Conservation (phyloP, 2,329 filamentous ascomycete species). For the Colletotrichum tofieldiae region DNA sequence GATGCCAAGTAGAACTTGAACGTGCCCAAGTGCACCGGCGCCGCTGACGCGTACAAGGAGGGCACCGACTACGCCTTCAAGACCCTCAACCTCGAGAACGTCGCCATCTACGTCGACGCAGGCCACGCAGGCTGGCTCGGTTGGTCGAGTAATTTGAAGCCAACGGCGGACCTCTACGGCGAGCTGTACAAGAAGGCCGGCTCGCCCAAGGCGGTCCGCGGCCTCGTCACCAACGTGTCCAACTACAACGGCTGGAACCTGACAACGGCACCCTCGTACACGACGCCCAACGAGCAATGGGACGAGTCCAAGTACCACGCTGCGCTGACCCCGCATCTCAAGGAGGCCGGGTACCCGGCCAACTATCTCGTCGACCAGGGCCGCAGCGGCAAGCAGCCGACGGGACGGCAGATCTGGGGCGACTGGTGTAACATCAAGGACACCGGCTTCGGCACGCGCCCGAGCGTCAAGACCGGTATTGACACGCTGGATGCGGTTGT, state of each 20-base stretch:
- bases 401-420: constrained; percentile 67
- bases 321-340: constrained; percentile 39
- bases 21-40: constrained; percentile 49
- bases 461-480: constrained; percentile 67
- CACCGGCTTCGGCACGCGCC: constrained; percentile 69
- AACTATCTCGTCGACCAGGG: constrained; percentile 44
- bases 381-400: constrained; percentile 60
- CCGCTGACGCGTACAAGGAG: constrained; percentile 50
- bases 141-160: constrained; percentile 51
- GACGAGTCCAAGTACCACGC: constrained; percentile 44
- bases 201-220: constrained; percentile 53
- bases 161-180: constrained; percentile 49
- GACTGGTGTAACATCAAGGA: constrained; percentile 73
- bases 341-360: constrained; percentile 41
- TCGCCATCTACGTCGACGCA: constrained; percentile 56
- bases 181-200: constrained; percentile 53
- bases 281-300: constrained; percentile 41
- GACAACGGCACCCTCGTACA: constrained; percentile 47
- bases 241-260: constrained; percentile 52
- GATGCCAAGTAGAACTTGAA: constrained; percentile 49
- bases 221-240: constrained; percentile 55
- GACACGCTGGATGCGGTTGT: constrained; percentile 69
- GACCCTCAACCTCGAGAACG: constrained; percentile 54
- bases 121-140: constrained; percentile 58
- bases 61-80: constrained; percentile 53